phyloP scores from a whole-genome alignment of 2,329 filamentous ascomycete genomes.

The Scedosporium minutisporum region DNA sequence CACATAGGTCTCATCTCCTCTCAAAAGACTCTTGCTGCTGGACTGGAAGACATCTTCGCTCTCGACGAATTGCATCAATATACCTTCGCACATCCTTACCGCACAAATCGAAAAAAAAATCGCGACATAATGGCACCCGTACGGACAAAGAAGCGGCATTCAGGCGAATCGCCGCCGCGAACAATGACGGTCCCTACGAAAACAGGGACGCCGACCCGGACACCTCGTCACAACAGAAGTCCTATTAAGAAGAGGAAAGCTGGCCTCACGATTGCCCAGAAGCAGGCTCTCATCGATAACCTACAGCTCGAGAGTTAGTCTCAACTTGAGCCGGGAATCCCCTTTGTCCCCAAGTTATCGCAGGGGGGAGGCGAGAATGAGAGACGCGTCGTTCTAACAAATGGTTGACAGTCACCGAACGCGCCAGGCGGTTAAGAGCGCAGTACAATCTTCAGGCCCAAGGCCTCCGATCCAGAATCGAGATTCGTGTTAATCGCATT shows the following conservation, averaged over 20 bases:
- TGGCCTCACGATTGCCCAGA: conserved; percentile 60
- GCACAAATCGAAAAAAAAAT: conserved; percentile 7
- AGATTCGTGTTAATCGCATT: conserved; percentile 88
- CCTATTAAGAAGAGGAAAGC: conserved; percentile 53
- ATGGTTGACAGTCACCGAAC: conserved; percentile 60
- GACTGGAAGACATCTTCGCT: background rate
- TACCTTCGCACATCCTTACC: background rate
- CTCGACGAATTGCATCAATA: background rate
- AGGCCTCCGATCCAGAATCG: conserved; percentile 73
- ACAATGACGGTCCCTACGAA: conserved; percentile 21
- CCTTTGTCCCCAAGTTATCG: background rate
- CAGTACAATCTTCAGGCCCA: conserved; percentile 85
- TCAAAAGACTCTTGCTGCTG: too few relatives aligned
- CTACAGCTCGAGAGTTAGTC: conserved; percentile 74
- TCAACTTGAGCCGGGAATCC: conserved; percentile 2
- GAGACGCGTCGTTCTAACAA: conserved; percentile 2
- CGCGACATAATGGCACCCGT: conserved; percentile 34
- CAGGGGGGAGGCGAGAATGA: background rate
- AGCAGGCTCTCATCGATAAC: conserved; percentile 82
- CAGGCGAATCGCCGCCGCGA: conserved; percentile 16
- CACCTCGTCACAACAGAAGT: conserved; percentile 33
- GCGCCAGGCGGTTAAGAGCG: conserved; percentile 75
- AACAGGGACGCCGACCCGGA: conserved; percentile 25
- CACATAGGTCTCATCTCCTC: background rate
- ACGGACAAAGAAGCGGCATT: conserved; percentile 26